A percentile compares a stretch with the other conserved stretches of the same genome.
These are phyloP conservation scores for Penicillium sp. DNA, from an alignment of 2,329 filamentous ascomycete species.

Conservation along the genomic window DNA sequence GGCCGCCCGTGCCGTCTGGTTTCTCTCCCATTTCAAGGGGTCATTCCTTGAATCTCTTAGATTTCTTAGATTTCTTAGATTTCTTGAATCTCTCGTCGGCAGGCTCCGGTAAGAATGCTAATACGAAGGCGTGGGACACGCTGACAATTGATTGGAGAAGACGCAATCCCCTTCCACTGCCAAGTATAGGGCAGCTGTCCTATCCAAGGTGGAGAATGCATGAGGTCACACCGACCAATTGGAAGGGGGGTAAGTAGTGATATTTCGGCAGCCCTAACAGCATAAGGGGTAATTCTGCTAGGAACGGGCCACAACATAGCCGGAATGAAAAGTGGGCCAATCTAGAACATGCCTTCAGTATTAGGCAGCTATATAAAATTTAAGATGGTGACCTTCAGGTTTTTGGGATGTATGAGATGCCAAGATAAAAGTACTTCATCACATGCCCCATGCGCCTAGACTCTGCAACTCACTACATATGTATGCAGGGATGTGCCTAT, in stretches of 20 bases:
- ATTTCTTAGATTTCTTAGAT: background rate
- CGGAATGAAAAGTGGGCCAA: slow-evolving; percentile 21
- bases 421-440: background rate
- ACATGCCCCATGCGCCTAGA: background rate
- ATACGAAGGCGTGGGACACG: background rate
- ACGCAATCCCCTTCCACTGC: background rate
- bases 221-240: background rate
- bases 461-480: background rate
- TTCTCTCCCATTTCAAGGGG: background rate
- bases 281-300: slow-evolving; percentile 11
- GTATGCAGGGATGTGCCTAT: background rate
- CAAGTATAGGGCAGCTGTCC: slow-evolving; percentile 1
- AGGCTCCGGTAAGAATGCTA: background rate
- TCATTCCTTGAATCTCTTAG: background rate
- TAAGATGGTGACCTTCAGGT: background rate
- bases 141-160: background rate
- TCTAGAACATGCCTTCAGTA: slow-evolving; percentile 4
- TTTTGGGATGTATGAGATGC: background rate
- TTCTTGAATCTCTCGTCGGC: background rate
- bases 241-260: background rate
- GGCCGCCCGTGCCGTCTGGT: background rate
- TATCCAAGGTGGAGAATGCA: background rate
- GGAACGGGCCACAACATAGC: slow-evolving; percentile 19
- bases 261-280: slow-evolving; percentile 7
- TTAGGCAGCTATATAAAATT: slow-evolving; percentile 1